These are phyloP conservation scores for Ettlia oleoabundans DNA, from an alignment of 139 green algal genomes.

Conservation along the genomic window DNA sequence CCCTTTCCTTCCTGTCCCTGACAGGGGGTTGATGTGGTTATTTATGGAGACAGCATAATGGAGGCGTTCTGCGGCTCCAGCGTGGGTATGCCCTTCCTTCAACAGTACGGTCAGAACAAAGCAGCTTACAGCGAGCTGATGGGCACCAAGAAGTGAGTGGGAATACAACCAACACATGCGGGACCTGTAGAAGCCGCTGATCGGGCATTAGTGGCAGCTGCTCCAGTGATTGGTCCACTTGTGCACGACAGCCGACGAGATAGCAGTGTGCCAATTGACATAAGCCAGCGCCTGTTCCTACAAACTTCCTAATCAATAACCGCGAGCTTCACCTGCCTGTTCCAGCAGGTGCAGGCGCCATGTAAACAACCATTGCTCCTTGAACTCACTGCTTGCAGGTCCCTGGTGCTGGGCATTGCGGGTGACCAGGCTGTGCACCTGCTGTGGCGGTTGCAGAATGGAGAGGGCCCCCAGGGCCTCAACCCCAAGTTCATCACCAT, in stretches of 20 bases:
- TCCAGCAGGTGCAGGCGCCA: neutral
- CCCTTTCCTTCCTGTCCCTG: neutral
- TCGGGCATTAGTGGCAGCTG: too few species aligned
- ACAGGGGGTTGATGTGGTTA: neutral
- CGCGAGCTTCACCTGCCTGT: too few species aligned
- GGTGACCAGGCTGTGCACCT: constrained; percentile 25
- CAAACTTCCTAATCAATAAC: too few species aligned
- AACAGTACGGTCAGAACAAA: neutral
- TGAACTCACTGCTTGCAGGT: neutral
- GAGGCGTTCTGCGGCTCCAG: neutral
- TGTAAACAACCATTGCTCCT: neutral
- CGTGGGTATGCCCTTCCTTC: neutral
- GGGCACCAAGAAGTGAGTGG: too few species aligned
- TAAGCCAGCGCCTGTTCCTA: too few species aligned
- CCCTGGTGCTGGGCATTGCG: neutral
- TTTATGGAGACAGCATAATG: constrained; percentile 20
- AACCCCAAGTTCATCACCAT: neutral
- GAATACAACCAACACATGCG: too few species aligned
- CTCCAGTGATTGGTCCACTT: too few species aligned
- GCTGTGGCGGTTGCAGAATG: constrained; percentile 20
- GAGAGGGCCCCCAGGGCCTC: neutral
- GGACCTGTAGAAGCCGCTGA: too few species aligned
- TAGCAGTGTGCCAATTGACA: too few species aligned
- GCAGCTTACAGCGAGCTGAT: neutral
- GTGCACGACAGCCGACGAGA: too few species aligned